A percentile compares a stretch with the other conserved stretches of the same genome.
phyloP scores from a whole-genome alignment of 2,329 filamentous ascomycete species.

The Trichophaea hybrida region DNA sequence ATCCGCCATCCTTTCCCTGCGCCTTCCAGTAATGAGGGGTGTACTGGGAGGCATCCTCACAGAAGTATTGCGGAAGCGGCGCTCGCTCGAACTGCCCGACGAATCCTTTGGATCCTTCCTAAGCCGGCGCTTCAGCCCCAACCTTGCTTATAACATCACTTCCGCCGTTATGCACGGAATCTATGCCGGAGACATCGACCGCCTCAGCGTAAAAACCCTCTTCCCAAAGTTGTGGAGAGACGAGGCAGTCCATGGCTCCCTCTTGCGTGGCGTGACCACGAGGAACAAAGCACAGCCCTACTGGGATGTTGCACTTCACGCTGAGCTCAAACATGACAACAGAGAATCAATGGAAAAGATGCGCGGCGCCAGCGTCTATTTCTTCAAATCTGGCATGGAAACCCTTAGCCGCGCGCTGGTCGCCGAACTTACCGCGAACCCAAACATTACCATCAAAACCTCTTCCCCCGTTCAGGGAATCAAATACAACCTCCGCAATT shows the following conservation, averaged over 20 bases:
- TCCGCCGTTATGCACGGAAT: conserved; percentile 75
- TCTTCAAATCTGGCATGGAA: conserved; percentile 47
- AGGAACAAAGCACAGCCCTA: conserved; percentile 22
- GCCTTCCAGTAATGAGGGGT: conserved; percentile 42
- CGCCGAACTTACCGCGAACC: conserved; percentile 36
- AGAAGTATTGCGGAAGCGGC: conserved; percentile 28
- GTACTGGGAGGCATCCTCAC: conserved; percentile 30
- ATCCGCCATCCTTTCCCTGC: conserved; percentile 30
- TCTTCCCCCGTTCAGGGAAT: conserved; percentile 2
- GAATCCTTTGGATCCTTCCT: conserved; percentile 60
- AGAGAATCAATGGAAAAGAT: conserved; percentile 21
- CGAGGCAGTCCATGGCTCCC: conserved; percentile 31
- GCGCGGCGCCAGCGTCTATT: conserved; percentile 32
- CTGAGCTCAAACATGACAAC: conserved; percentile 18
- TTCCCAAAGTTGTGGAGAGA: conserved; percentile 22
- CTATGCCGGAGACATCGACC: conserved; percentile 76
- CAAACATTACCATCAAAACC: conserved; percentile 47
- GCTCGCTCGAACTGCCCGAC: conserved; percentile 38
- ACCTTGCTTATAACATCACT: conserved; percentile 53
- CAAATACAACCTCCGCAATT: background rate
- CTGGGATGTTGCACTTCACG: conserved; percentile 25
- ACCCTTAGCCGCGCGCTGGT: conserved; percentile 44
- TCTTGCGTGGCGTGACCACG: conserved; percentile 29
- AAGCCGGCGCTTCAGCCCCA: conserved; percentile 39
- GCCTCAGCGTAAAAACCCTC: conserved; percentile 50